These are phyloP conservation scores for Chrysanthemum makinoi DNA, from an alignment of 129 eudicot genomes.

Conservation along the genomic window DNA sequence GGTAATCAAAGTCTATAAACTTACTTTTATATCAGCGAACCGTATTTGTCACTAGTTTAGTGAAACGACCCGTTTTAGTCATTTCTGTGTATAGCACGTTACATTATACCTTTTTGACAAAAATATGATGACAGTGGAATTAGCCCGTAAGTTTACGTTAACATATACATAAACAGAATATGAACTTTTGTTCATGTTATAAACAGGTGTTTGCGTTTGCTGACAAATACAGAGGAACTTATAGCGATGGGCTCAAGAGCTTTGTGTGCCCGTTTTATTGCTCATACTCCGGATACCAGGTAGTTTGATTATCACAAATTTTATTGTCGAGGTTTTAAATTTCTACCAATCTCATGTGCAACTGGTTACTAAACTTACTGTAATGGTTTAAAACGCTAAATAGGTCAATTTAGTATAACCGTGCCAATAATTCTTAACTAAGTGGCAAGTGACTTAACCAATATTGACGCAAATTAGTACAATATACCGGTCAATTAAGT, in stretches of 20 bases:
- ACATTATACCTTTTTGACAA: too few relatives aligned
- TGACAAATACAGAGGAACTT: constrained; percentile 47
- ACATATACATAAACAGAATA: background rate
- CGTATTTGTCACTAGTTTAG: background rate
- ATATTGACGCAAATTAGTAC: too few relatives aligned
- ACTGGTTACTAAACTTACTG: too few relatives aligned
- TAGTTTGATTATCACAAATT: background rate
- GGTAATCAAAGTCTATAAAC: constrained; percentile 15
- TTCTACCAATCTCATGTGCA: too few relatives aligned
- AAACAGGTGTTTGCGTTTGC: constrained; percentile 59
- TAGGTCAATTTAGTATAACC: too few relatives aligned
- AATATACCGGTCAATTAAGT: too few relatives aligned
- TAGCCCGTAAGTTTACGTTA: background rate
- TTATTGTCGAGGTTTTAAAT: too few relatives aligned
- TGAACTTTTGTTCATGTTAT: background rate
- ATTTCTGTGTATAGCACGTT: too few relatives aligned
- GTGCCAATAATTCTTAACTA: too few relatives aligned
- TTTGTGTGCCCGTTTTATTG: constrained; percentile 70
- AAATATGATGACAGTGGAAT: too few relatives aligned
- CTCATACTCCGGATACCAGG: constrained; percentile 57
- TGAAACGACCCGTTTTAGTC: background rate
- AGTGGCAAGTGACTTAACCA: too few relatives aligned
- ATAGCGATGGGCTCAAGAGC: constrained; percentile 46
- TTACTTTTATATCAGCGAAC: background rate
- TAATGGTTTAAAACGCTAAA: too few relatives aligned